Base-by-base conservation (phyloP, 805 yeast genomes). In the Wickerhamomyces hampshirensis region DNA sequence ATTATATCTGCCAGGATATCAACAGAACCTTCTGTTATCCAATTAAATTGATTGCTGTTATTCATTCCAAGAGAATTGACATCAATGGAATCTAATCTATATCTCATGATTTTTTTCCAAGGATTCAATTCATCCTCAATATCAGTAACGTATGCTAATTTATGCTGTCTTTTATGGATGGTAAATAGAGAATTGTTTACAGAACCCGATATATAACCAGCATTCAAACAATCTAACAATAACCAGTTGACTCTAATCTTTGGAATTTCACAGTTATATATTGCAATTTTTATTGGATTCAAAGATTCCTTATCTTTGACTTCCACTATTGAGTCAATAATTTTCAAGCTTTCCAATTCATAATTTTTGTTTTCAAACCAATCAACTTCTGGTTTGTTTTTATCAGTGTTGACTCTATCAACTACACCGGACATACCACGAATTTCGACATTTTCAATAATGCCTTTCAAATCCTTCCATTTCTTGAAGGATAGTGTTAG, bases 381-480 rank as follows among this genome's bases (percentile, higher is more conserved):
- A 15, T 55, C 53, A 14, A 58, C 39, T 12, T 59, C 50, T 5
- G 48, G 39, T 2, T 52, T 43, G n/a, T 46, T 43, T 4, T 33
- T 33, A n/a, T 37, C 33, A 5, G 42, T 35, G 11, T 36, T 23
- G 0, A 81, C 68, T 38, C 93, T 66, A 51, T 85, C 95, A 16
- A 85, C 78, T 1, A 79, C 79, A 6, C 98, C 98, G 23, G 91
- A 70, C 48, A 91, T 67, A 0, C 98, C 98, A 44, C 73, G 76
- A 18, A 89, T 70, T 38, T 84, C 86, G 42, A 87, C 72, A 36
- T 78, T 84, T 39, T 87, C 80, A 18, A 93, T 67, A 14, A 91
- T 74, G 2, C 98, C 98, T 29, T 75, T 71, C 0, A 96, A 94
- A 42, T 82, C 73, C 40, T 91, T 67, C 96, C 97, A 91, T 52